Conservation (phyloP, 352 stramenopile species). For the Globisporangium okanoganense region DNA sequence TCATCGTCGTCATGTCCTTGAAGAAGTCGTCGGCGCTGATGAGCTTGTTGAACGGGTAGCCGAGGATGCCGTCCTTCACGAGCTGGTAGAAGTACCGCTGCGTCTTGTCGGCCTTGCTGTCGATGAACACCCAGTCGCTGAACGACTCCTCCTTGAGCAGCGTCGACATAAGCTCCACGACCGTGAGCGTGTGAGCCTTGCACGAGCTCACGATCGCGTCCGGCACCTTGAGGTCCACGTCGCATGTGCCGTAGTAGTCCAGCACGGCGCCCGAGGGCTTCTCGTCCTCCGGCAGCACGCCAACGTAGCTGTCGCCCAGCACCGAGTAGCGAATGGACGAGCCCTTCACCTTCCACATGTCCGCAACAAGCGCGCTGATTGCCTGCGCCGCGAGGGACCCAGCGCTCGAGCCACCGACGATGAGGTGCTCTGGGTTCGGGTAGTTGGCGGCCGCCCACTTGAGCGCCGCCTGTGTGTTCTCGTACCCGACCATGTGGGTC, state of each 20-base stretch:
- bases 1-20: slow-evolving; percentile 13
- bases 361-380: slow-evolving; percentile 21
- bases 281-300: slow-evolving; percentile 25
- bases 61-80: slow-evolving; percentile 41
- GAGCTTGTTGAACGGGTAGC: slow-evolving; percentile 56
- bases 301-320: slow-evolving; percentile 43
- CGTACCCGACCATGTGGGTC: slow-evolving; percentile 30
- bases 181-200: slow-evolving; percentile 21
- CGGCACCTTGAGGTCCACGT: slow-evolving; percentile 24
- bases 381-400: slow-evolving; percentile 32
- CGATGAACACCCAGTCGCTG: slow-evolving; percentile 55
- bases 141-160: slow-evolving; percentile 32
- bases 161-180: slow-evolving; percentile 33
- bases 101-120: slow-evolving; percentile 53
- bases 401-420: slow-evolving; percentile 30
- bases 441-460: slow-evolving; percentile 39
- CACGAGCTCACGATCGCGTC: slow-evolving; percentile 15
- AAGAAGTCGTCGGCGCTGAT: slow-evolving; percentile 41
- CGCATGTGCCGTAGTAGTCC: slow-evolving; percentile 34
- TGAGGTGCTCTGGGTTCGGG: slow-evolving; percentile 29
- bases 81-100: slow-evolving; percentile 65
- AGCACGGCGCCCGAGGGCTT: slow-evolving; percentile 21
- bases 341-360: slow-evolving; percentile 39
- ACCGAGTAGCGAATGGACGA: slow-evolving; percentile 34
- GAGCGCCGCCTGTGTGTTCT: slow-evolving; percentile 32